Base-by-base conservation (phyloP, 1,284 basidiomycete genomes). In the Puccinia novopanici region DNA sequence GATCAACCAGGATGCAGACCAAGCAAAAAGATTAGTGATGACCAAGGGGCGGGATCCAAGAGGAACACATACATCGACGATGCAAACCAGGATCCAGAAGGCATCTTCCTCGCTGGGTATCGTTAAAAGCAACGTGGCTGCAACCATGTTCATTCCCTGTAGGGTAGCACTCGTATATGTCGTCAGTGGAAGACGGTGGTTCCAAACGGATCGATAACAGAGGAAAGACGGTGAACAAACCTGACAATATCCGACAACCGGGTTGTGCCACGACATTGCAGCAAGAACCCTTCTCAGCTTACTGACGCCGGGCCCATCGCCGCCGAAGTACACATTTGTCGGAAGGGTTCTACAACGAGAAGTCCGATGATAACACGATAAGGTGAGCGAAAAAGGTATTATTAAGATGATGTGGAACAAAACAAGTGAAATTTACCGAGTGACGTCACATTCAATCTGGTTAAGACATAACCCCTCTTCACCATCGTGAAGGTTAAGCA, bases 271-370 rank as follows among this genome's bases (percentile, higher is more conserved):
- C 84, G 94, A 94, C 85, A 96, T 98, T 0, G 95, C 96, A 37
- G 89, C 90, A 84, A 99, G 88, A 59, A 99, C 92, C 81, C 95
- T 89, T 55, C 95, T 89, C 75, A 99, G 87, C 87, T 99, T 99
- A 74, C 91, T 89, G 10, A 98, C 94, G 0, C 97, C 97, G 0
- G 91, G 92, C 0, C 96, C 95, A 84, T 95, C 93, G 0, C 95
- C 93, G 0, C 94, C 96, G 86, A 98, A 99, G 87, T 96, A 99
- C 50, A 98, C 89, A 84, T 98, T 98, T 59, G 95, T 88, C 0
- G 96, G 96, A 91, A 98, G 97, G 57, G 93, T 96, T 85, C 94
- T 80, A 61, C 22, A 50, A 24, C 17, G 9, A 30, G 9, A 8
- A 9, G 27, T 27, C 24, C 27, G 27, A 54, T n/a, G 45, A 45